phyloP scores from a whole-genome alignment of 73 alveolate genomes.

The Paramecium bursaria region DNA sequence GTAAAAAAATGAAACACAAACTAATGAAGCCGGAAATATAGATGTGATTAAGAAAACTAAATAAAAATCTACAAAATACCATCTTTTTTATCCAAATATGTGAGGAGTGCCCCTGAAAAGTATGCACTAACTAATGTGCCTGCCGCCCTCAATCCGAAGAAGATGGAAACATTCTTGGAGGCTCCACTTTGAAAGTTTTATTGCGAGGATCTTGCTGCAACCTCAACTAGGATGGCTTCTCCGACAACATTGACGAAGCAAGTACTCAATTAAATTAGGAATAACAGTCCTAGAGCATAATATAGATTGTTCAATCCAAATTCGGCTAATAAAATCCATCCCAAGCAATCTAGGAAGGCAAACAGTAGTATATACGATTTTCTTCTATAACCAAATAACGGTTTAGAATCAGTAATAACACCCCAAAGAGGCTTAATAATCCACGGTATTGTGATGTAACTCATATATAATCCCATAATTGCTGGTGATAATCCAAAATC shows the following conservation, averaged over 20 bases:
- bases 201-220: slow-evolving; percentile 48
- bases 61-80: background rate
- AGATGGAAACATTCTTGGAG: slow-evolving; percentile 64
- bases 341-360: slow-evolving; percentile 76
- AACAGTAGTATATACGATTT: slow-evolving; percentile 84
- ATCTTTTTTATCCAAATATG: slow-evolving; percentile 28
- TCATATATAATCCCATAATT: slow-evolving; percentile 62
- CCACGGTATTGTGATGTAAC: slow-evolving; percentile 78
- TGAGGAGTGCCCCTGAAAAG: slow-evolving; percentile 57
- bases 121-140: slow-evolving; percentile 66
- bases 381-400: slow-evolving; percentile 87
- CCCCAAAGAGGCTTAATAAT: slow-evolving; percentile 96
- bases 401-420: slow-evolving; percentile 90
- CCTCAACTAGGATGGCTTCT: slow-evolving; percentile 79
- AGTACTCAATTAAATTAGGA: slow-evolving; percentile 59
- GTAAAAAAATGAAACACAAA: slow-evolving; percentile 47
- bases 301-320: background rate
- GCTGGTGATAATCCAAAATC: slow-evolving; percentile 72
- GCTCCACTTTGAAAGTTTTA: slow-evolving; percentile 52
- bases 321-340: slow-evolving; percentile 74
- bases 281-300: slow-evolving; percentile 39
- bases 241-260: slow-evolving; percentile 85
- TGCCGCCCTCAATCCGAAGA: slow-evolving; percentile 66
- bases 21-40: slow-evolving; percentile 51
- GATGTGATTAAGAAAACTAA: slow-evolving; percentile 61